Evolutionary conservation across 257 asterid genomes (phyloP).

Genomic region (Ocimum tenuiflorum): DNA sequence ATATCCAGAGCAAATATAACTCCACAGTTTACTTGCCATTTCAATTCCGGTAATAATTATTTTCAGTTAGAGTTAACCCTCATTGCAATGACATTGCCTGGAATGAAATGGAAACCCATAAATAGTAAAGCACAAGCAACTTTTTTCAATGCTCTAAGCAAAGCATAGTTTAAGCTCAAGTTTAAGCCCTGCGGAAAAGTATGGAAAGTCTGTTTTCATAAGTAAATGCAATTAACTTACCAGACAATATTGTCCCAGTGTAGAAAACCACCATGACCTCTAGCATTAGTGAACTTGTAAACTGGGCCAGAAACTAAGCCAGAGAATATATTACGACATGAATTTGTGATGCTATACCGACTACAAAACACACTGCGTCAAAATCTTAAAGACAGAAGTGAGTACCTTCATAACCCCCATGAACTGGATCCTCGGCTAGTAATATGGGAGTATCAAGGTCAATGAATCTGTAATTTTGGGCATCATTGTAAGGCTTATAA

Average conservation of each 20-base stretch:
- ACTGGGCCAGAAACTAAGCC: constrained; percentile 64
- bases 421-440: constrained; percentile 86
- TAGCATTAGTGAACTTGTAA: constrained; percentile 69
- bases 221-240: too few species aligned
- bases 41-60: too few species aligned
- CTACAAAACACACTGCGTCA: not conserved
- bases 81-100: not conserved
- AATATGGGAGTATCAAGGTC: constrained; percentile 86
- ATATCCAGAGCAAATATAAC: too few species aligned
- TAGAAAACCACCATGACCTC: constrained; percentile 88
- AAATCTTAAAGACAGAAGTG: not conserved
- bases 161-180: too few species aligned
- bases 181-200: too few species aligned
- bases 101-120: not conserved
- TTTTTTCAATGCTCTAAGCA: too few species aligned
- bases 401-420: constrained; percentile 79
- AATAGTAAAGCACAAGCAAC: too few species aligned
- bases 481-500: not conserved
- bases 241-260: constrained; percentile 67
- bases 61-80: not conserved
- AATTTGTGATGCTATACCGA: not conserved
- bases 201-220: too few species aligned
- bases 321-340: constrained; percentile 6
- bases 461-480: constrained; percentile 46
- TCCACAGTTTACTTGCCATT: too few species aligned